Evolutionary conservation across 164 flowering plant genomes (phyloP), one percentile per base, ranked within the genome.

Genomic region (Protea cynaroides): DNA sequence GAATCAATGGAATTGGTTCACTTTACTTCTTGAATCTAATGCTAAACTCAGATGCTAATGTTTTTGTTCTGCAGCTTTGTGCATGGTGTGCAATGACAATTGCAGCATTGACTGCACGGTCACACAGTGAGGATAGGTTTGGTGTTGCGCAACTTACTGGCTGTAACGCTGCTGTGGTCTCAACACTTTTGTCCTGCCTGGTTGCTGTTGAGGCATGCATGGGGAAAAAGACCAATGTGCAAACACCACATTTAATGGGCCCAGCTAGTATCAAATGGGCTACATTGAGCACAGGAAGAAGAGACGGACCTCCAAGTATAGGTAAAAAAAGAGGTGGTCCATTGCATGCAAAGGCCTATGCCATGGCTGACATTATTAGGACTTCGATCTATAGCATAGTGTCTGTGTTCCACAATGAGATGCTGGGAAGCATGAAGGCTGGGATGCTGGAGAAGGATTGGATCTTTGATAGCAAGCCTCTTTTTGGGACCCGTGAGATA

Each of bases 61-160:
- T 21, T 49, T 46, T 8, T 2, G 40, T 25, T 38, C 0, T 82
- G 80, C 88, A 95, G 97, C 79, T 89, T 25, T 83, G 67, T 73
- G 80, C 83, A 44, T 95, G 99, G 97, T 81, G 86, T 73, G 86
- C 96, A 3, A 80, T 83, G 61, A 63, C 82, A 17, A 73, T 75
- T 44, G 81, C 94, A 25, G 81, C 92, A 23, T 67, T 92, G 70
- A 90, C 96, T 57, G 84, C 85, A 40, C 64, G 70, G 22, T 95
- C 99, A 7, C 94, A 62, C 60, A 78, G 70, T 56, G 99, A 95
- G 71, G 99, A 95, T 71, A 75, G 87, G 52, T 88, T 78, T 61
- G 97, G 99, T 13, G 89, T 90, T 25, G 97, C 97, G 56, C 99
- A 95, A 64, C 87, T 95, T 46, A 76, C 94, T 2, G 96, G 97